Evolutionary conservation across 2,329 filamentous ascomycete genomes (phyloP).

Genomic region (Fusarium ramigenum): DNA sequence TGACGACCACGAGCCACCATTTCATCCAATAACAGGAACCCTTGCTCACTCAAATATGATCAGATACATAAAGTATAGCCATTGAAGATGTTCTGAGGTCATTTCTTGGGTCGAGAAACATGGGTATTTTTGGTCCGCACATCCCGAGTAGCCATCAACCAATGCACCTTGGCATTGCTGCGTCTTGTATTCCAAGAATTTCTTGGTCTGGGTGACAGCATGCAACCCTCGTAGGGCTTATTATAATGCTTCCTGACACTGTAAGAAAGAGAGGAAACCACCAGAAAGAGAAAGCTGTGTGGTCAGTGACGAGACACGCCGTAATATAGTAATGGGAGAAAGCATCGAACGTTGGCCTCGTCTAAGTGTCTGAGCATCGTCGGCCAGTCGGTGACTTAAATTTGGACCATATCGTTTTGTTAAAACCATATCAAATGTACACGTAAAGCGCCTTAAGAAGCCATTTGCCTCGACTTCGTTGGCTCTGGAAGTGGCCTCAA

Average conservation of each 20-base stretch:
- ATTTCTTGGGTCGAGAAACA: background rate
- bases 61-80: background rate
- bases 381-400: background rate
- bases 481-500: background rate
- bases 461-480: background rate
- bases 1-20: constrained; percentile 24
- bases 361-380: background rate
- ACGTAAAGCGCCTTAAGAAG: background rate
- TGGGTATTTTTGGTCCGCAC: background rate
- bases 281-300: background rate
- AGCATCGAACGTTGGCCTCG: background rate
- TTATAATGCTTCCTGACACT: background rate
- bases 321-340: background rate
- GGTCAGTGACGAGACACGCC: background rate
- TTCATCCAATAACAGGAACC: constrained; percentile 5
- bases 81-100: background rate
- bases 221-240: background rate
- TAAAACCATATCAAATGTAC: background rate
- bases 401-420: background rate
- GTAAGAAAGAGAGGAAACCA: background rate
- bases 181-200: background rate
- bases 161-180: background rate
- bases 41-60: background rate
- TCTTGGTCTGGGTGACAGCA: background rate
- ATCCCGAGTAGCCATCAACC: background rate